phyloP scores from a whole-genome alignment of 2,329 filamentous ascomycete species.

The Cadophora sp. region DNA sequence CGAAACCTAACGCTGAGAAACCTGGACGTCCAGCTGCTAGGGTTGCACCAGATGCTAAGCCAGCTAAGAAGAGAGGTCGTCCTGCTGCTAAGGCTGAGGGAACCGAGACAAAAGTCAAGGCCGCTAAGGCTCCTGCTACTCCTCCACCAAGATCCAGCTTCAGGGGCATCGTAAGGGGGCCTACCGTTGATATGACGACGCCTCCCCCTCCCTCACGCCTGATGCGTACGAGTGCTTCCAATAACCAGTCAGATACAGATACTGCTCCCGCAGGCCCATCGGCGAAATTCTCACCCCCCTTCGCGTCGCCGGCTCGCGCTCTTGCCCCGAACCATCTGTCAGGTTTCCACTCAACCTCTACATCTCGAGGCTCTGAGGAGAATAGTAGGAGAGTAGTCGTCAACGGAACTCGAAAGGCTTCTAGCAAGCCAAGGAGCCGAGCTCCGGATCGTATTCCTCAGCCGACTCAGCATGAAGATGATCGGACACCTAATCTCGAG shows the following conservation, averaged over 20 bases:
- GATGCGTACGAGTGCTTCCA: background rate
- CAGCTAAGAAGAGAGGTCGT: constrained; percentile 16
- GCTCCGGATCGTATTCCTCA: too few species aligned
- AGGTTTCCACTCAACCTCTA: background rate
- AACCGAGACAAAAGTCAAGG: too few species aligned
- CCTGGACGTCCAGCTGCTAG: background rate
- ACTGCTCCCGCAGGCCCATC: background rate
- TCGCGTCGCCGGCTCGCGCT: background rate
- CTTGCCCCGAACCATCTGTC: background rate
- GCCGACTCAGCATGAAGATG: too few species aligned
- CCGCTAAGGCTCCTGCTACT: too few species aligned
- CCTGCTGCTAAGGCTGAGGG: constrained; percentile 12
- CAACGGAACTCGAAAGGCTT: too few species aligned
- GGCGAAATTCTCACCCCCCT: background rate
- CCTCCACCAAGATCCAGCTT: background rate
- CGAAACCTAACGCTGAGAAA: too few species aligned
- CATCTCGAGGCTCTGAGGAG: too few species aligned
- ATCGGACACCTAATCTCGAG: background rate
- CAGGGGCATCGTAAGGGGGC: too few species aligned
- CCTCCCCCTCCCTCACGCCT: background rate
- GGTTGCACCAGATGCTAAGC: too few species aligned
- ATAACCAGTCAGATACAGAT: background rate
- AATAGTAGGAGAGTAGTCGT: too few species aligned
- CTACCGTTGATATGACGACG: background rate
- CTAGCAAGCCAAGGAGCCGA: too few species aligned